Percentiles rank a stretch among this genome's conserved stretches.
These are phyloP conservation scores for Keqinozyma sinolaborantium DNA, from an alignment of 1,139 yeast species.

Conservation along the genomic window DNA sequence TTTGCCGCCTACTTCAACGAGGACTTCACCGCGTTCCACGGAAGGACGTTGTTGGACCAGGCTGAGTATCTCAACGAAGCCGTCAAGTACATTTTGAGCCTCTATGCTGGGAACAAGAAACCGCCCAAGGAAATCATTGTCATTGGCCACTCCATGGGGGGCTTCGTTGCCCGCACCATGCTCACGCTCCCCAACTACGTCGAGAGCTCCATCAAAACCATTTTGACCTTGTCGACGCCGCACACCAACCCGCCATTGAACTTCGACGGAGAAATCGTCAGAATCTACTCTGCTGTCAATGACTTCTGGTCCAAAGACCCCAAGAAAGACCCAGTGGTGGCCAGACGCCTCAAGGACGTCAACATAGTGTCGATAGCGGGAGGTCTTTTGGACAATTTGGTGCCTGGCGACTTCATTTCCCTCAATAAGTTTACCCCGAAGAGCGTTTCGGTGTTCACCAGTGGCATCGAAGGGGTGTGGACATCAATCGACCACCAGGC, in stretches of 20 bases:
- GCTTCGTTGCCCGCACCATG: slow-evolving; percentile 83
- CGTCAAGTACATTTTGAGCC: slow-evolving; percentile 62
- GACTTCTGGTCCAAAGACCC: slow-evolving; percentile 62
- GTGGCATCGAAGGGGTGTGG: slow-evolving; percentile 91
- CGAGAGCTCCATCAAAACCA: slow-evolving; percentile 73
- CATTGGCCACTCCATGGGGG: slow-evolving; percentile 97
- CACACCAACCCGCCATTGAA: slow-evolving; percentile 95
- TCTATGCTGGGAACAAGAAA: slow-evolving; percentile 41
- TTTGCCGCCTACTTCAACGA: slow-evolving; percentile 93
- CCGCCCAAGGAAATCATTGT: slow-evolving; percentile 73
- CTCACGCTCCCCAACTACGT: slow-evolving; percentile 74
- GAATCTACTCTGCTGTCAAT: slow-evolving; percentile 71
- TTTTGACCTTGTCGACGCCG: slow-evolving; percentile 86
- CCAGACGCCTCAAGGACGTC: slow-evolving; percentile 40
- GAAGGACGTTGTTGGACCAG: slow-evolving; percentile 88
- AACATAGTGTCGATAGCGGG: slow-evolving; percentile 81
- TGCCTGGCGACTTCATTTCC: slow-evolving; percentile 93
- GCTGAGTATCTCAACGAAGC: slow-evolving; percentile 94
- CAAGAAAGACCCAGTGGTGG: neutral
- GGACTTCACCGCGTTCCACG: slow-evolving; percentile 95
- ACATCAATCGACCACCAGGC: slow-evolving; percentile 94
- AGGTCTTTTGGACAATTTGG: slow-evolving; percentile 73
- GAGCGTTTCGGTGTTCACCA: slow-evolving; percentile 81
- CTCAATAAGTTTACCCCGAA: slow-evolving; percentile 75
- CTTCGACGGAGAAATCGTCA: slow-evolving; percentile 83